Evolutionary conservation across 164 flowering plant genomes (phyloP), one percentile per base, ranked within the genome.

Genomic region (Kingdonia uniflora): DNA sequence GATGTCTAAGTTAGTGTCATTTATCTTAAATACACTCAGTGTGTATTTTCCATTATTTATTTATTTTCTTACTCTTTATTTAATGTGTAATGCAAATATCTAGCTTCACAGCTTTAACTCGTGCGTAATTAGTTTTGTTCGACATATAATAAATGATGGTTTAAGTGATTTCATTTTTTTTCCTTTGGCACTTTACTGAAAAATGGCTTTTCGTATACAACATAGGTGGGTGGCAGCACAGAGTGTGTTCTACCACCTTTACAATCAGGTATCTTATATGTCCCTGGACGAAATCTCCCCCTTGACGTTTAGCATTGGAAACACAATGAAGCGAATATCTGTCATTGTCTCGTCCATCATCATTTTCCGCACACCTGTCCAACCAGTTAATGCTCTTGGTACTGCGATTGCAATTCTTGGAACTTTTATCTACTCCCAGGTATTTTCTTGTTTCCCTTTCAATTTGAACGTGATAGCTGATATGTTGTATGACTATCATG

Each of bases 351-450:
- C 96, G 23, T 87, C 97, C 35, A 85, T 91, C 68, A 85, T 91
- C 70, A 85, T 91, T 55, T 91, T 91, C 85, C 82, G 44, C 66
- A 85, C 89, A 0, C 97, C 97, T 20, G 81, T 91, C 57, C 92
- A 81, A 54, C 92, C 92, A 14, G 57, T 87, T 68, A 91, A 91
- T 47, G 92, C 87, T 43, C 81, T 91, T 57, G 97, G 97, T 55
- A 87, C 96, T 59, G 95, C 95, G 35, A 85, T 87, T 26, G 97
- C 97, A 6, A 61, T 91, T 70, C 73, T 85, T 35, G 97, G 97
- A 64, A 87, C 96, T 57, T 91, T 91, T 86, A 66, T 91, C 60
- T 91, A 91, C 60, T 91, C 97, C 39, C 96, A 87, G 96, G 97
- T 87, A 75, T 29, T 4, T 4, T 29, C 35, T 29, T 29, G 35